A percentile compares a stretch with the other conserved stretches of the same genome.
phyloP scores from a whole-genome alignment of 768 basidiomycete genomes.

The Plicaturopsis crispa region DNA sequence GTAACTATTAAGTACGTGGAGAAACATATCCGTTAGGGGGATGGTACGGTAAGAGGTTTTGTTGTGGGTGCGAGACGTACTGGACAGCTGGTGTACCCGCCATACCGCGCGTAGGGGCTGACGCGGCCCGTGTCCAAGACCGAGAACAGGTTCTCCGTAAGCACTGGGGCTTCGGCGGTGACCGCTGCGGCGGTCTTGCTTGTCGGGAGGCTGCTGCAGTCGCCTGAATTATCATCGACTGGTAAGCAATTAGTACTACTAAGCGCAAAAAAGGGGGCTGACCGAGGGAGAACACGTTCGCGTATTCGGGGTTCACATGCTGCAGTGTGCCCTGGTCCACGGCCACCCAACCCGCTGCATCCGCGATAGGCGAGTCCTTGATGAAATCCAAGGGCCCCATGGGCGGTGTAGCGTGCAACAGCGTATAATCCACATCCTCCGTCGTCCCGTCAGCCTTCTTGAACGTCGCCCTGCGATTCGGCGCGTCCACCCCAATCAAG shows the following conservation, averaged over 20 bases:
- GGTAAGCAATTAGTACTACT: no score
- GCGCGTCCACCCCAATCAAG: conserved; percentile 64
- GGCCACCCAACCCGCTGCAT: conserved; percentile 83
- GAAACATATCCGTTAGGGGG: no score
- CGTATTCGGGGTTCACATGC: conserved; percentile 71
- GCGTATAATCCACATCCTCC: conserved; percentile 68
- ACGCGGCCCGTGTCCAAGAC: conserved; percentile 68
- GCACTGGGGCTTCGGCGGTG: conserved; percentile 83
- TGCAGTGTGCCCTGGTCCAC: conserved; percentile 78
- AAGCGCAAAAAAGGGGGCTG: no score
- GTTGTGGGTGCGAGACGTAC: no score
- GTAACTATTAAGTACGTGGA: conserved; percentile 55
- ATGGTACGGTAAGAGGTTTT: no score
- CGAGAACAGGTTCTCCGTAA: conserved; percentile 82
- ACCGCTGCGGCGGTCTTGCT: conserved; percentile 96
- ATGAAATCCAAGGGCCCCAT: conserved; percentile 85
- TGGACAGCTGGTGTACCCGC: conserved; percentile 87
- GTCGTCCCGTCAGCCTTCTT: conserved; percentile 65
- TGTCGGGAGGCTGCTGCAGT: conserved; percentile 86
- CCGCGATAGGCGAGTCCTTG: conserved; percentile 70
- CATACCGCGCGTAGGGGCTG: conserved; percentile 64
- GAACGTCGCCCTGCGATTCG: conserved; percentile 79
- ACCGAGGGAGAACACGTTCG: conserved; percentile 81
- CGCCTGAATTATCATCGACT: no score
- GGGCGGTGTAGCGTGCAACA: conserved; percentile 85